These are phyloP conservation scores for Starmera dryadoides DNA, from an alignment of 805 yeast species.

Conservation along the genomic window DNA sequence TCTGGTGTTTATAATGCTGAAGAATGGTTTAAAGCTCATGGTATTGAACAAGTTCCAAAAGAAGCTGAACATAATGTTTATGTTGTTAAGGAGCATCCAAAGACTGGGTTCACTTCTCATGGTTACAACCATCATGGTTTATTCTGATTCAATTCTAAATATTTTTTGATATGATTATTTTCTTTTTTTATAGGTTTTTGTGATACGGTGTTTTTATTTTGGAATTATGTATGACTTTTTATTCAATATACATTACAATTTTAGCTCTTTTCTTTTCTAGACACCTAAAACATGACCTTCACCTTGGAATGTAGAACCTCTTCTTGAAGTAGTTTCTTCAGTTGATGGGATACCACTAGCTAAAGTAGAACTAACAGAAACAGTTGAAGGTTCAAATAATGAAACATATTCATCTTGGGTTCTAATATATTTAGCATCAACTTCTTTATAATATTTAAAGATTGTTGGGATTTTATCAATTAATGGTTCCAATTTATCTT, in stretches of 20 bases:
- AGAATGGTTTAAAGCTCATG: slow-evolving; percentile 5
- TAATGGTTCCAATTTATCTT: slow-evolving; percentile 38
- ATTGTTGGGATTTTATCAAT: slow-evolving; percentile 49
- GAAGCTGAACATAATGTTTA: slow-evolving; percentile 2
- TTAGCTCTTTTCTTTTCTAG: background rate
- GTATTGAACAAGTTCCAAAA: slow-evolving; percentile 2
- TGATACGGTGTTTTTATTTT: no score
- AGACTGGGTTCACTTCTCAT: no score
- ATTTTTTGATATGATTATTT: no score
- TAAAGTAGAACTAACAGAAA: background rate
- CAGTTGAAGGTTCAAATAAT: slow-evolving; percentile 7
- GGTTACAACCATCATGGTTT: no score
- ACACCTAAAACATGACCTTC: slow-evolving; percentile 16
- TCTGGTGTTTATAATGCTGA: slow-evolving; percentile 6
- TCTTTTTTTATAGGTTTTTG: no score
- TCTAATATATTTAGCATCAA: slow-evolving; percentile 44
- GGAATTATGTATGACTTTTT: no score
- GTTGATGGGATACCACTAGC: slow-evolving; percentile 1
- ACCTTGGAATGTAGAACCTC: slow-evolving; percentile 15
- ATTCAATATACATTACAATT: no score
- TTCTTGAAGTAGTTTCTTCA: background rate
- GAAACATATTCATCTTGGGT: slow-evolving; percentile 22
- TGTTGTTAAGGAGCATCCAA: slow-evolving; percentile 1
- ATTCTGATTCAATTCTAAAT: no score
- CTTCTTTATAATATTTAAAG: slow-evolving; percentile 54